Base-by-base conservation (phyloP, 768 basidiomycete genomes). In the Epithele typhae region DNA sequence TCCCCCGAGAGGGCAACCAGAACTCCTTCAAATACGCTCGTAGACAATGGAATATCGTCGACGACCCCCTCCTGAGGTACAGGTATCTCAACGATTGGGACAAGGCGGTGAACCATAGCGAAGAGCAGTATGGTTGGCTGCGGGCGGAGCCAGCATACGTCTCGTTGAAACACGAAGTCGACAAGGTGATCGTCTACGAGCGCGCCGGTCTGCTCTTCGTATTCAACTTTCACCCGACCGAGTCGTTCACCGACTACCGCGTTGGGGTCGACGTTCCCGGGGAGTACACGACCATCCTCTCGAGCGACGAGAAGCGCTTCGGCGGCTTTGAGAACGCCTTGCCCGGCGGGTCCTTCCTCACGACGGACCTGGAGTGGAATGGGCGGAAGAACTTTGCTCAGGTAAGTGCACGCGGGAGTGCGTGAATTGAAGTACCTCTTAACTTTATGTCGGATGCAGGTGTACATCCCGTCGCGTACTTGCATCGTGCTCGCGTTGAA, bases 1-100 rank as follows among this genome's bases (percentile, higher is more conserved):
- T 99, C 70, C 96, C 96, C 34, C 87, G 96, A 24, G 90, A 82
- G 57, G 96, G 96, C 17, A 99, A 99, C 62, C 78, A 81, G 63
- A 90, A 92, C 67, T 96, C 93, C 11, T 99, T 93, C 79, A 89
- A 96, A 56, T 89, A 99, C 62, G 94, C 96, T 18, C 84, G 96
- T 33, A 82, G 96, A 21, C 96, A 98, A 59, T 99, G 93, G 89
- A 94, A 93, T 62, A 74, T 98, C 25, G 82, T 90, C 40, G 95
- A 96, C 62, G 92, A 99, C 61, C 55, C 57, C 0, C 52, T 89
- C 33, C 72, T 98, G 50, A 84, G 96, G n/a, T 99, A 99, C 74
- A 83, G 71, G 65, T 97, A 91, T 67, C 74, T 99, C 47, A 92
- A 95, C 68, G 83, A 87, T 60, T 99, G 97, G 59, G 96, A 99